Conservation (phyloP, 768 basidiomycete species). For the Coprinopsis sp. region DNA sequence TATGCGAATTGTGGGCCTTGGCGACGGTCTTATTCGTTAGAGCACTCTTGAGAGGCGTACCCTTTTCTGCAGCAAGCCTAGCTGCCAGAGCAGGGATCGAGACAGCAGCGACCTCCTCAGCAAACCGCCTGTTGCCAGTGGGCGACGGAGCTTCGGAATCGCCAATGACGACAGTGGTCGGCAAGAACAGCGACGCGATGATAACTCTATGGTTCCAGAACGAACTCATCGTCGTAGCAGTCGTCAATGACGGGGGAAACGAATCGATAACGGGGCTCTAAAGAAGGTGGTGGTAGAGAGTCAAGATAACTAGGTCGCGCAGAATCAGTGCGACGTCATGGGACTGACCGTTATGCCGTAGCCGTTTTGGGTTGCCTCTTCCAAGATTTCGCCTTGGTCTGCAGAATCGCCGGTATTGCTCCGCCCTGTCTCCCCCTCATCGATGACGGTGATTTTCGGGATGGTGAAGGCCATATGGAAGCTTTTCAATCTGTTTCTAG, state of each 20-base stretch:
- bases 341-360: background rate
- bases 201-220: slow-evolving; percentile 70
- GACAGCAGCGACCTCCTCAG: slow-evolving; percentile 13
- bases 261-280: slow-evolving; percentile 3
- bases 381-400: slow-evolving; percentile 2
- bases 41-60: slow-evolving; percentile 10
- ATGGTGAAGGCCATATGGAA: slow-evolving; percentile 4
- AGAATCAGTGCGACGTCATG: slow-evolving; percentile 5
- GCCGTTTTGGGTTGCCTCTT: slow-evolving; percentile 4
- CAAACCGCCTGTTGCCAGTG: slow-evolving; percentile 23
- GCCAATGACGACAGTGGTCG: slow-evolving; percentile 63
- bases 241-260: too few species aligned
- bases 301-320: background rate
- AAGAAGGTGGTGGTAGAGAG: background rate
- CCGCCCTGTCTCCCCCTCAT: slow-evolving; percentile 1
- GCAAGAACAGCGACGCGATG: slow-evolving; percentile 83
- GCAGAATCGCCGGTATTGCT: slow-evolving; percentile 5
- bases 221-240: slow-evolving; percentile 48
- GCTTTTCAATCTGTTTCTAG: too few species aligned
- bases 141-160: slow-evolving; percentile 54
- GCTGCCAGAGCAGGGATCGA: slow-evolving; percentile 21
- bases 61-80: slow-evolving; percentile 12
- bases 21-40: slow-evolving; percentile 15
- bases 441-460: slow-evolving; percentile 10
- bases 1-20: slow-evolving; percentile 15